A percentile compares a stretch with the other conserved stretches of the same genome.
Evolutionary conservation across 805 yeast species (phyloP).

Genomic region (Komagataella phaffii): DNA sequence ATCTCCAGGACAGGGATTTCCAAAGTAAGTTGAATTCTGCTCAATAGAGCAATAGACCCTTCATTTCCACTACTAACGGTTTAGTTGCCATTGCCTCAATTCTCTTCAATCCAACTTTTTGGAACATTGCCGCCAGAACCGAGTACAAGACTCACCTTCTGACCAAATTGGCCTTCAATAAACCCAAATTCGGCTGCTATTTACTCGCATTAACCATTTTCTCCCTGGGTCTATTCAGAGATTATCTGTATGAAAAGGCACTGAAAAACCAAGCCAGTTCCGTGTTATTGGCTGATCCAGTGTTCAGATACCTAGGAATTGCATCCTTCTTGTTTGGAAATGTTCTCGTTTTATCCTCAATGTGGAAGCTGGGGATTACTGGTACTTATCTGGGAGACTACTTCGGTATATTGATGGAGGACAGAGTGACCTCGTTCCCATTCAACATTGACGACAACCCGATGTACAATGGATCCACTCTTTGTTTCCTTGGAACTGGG

Average conservation of each 20-base stretch:
- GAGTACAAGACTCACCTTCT: conserved; percentile 71
- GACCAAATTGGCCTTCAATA: conserved; percentile 62
- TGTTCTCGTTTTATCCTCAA: conserved; percentile 65
- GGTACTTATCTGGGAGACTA: conserved; percentile 97
- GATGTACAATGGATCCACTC: conserved; percentile 89
- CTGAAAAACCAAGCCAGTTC: conserved; percentile 59
- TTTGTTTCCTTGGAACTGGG: conserved; percentile 85
- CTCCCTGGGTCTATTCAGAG: conserved; percentile 74
- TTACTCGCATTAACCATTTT: conserved; percentile 73
- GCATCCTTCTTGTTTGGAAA: conserved; percentile 56
- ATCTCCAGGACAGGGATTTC: conserved; percentile 10
- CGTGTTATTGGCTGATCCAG: conserved; percentile 29
- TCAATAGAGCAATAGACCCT: neutral
- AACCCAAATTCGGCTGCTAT: conserved; percentile 68
- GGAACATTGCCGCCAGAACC: conserved; percentile 85
- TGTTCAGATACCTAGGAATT: conserved; percentile 29
- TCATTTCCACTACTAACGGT: conserved; percentile 2
- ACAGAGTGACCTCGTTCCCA: conserved; percentile 86
- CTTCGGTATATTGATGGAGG: conserved; percentile 88
- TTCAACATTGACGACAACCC: conserved; percentile 87
- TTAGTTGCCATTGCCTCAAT: conserved; percentile 48
- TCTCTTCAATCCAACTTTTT: conserved; percentile 85
- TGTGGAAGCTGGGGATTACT: conserved; percentile 88
- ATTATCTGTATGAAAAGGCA: conserved; percentile 60
- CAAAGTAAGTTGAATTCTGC: conserved; percentile 10